Evolutionary conservation across 768 basidiomycete genomes (phyloP), one percentile per base, ranked within the genome.

Genomic region (Psilocybe tampanensis): DNA sequence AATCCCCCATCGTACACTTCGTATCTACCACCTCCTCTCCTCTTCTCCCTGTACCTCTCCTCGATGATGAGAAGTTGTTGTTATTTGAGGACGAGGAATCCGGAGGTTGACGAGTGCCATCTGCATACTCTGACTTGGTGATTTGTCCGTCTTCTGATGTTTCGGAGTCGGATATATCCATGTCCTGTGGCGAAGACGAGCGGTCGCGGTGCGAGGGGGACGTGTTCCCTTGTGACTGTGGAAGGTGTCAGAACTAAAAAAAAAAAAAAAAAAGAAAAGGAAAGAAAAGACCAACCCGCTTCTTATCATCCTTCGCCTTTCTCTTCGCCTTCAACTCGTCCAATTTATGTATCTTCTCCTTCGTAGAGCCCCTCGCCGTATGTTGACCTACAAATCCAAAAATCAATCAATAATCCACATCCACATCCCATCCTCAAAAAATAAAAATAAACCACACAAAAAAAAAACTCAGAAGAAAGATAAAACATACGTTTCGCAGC

Each of bases 301-400:
- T 90, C 72, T 89, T 88, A 71, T 95, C 92, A 61, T 89, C 92
- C 73, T 94, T 95, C 8, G 92, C 94, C 64, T 88, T 91, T 33
- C 95, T 82, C 65, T 80, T 88, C 5, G 89, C 92, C 73, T 90
- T 95, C 23, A 97, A 79, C 68, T 94, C 94, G 58, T 90, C 90
- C 8, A 94, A 79, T 66, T 88, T 90, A 52, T 82, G 80, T 3
- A 80, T 78, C 75, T 93, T 93, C 70, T 93, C 90, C 67, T 89
- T 92, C 0, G 90, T 91, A 2, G 83, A 84, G 6, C 90, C 90
- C 47, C 88, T 82, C 6, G 76, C 76, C 2, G 85, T 80, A 66
- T 92, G 90, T 72, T 90, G 88, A 24, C 92, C 92, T 92, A 63
- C 21, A 33, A 44, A 55, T 36, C n/a, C n/a, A 55, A 62, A 55